Evolutionary conservation across 768 basidiomycete species (phyloP).

Genomic region (Mycena metata): DNA sequence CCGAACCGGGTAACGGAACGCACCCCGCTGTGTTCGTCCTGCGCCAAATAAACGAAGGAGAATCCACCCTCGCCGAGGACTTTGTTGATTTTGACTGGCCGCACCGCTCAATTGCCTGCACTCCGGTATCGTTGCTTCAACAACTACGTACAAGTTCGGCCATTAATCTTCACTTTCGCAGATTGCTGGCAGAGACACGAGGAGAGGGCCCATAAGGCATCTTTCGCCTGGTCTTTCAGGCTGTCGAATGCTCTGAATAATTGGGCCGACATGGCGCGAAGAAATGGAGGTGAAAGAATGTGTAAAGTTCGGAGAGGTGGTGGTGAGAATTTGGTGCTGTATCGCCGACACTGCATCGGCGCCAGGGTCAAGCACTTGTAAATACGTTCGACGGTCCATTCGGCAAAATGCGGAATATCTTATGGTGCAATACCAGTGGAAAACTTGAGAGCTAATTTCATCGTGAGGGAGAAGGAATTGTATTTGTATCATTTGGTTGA

Average conservation of each 20-base stretch:
- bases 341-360: background rate
- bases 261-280: slow-evolving; percentile 44
- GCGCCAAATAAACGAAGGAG: slow-evolving; percentile 90
- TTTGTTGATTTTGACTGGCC: slow-evolving; percentile 87
- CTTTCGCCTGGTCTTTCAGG: slow-evolving; percentile 81
- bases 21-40: slow-evolving; percentile 89
- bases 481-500: no score
- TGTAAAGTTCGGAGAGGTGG: background rate
- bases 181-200: slow-evolving; percentile 86
- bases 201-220: slow-evolving; percentile 85
- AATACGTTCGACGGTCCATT: background rate
- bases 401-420: no score
- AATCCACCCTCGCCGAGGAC: slow-evolving; percentile 97
- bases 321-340: background rate
- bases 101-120: slow-evolving; percentile 22
- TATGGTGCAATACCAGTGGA: no score
- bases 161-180: slow-evolving; percentile 94
- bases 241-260: slow-evolving; percentile 65
- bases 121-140: background rate
- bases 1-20: slow-evolving; percentile 44
- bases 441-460: no score
- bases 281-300: slow-evolving; percentile 11
- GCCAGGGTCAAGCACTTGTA: background rate
- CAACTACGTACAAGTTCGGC: slow-evolving; percentile 77
- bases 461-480: no score